phyloP scores from a whole-genome alignment of 495 filamentous ascomycete genomes.

The Talaromyces stipitatus region DNA sequence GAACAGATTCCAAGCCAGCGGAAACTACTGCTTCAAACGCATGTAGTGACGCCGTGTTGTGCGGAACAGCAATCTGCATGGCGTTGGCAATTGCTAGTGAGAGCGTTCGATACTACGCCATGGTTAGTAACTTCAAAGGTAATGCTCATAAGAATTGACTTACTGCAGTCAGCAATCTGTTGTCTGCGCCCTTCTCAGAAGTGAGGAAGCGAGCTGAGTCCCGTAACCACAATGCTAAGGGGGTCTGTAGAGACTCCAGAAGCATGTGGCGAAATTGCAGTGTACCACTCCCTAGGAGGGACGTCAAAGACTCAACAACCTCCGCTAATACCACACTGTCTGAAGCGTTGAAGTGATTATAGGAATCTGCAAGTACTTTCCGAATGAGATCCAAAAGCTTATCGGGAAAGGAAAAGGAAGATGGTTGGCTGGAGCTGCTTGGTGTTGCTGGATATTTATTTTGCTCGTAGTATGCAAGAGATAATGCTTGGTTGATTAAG shows the following conservation, averaged over 20 bases:
- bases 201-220: constrained; percentile 24
- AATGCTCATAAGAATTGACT: constrained; percentile 9
- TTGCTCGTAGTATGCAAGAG: constrained; percentile 23
- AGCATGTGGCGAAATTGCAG: constrained; percentile 21
- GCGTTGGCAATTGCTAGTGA: constrained; percentile 28
- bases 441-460: not conserved
- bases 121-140: not conserved
- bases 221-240: constrained; percentile 25
- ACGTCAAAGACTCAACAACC: constrained; percentile 34
- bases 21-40: constrained; percentile 46
- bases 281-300: constrained; percentile 28
- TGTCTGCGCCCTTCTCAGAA: constrained; percentile 23
- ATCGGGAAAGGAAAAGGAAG: constrained; percentile 13
- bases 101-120: constrained; percentile 25
- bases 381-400: constrained; percentile 20
- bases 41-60: constrained; percentile 35
- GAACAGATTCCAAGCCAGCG: constrained; percentile 48
- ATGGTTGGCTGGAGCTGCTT: not conserved
- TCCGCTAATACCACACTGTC: constrained; percentile 18
- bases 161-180: constrained; percentile 32
- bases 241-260: constrained; percentile 23
- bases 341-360: constrained; percentile 18
- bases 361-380: constrained; percentile 22
- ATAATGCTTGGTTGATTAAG: constrained; percentile 26
- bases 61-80: constrained; percentile 21